Base-by-base conservation (phyloP, 345 rosid species). In the Litchi chinensis region DNA sequence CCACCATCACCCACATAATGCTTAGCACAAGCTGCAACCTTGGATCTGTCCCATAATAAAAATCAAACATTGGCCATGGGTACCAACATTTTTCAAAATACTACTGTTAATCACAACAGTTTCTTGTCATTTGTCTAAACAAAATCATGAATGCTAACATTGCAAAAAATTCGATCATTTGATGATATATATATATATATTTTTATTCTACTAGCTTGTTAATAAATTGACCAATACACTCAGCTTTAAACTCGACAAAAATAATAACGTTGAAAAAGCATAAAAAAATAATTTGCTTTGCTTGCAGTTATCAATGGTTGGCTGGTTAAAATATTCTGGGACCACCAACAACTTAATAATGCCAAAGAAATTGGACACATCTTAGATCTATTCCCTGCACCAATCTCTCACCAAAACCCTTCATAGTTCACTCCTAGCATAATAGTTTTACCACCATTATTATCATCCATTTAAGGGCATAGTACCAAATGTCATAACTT, bases 1-100 rank as follows among this genome's bases (percentile, higher is more conserved):
- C 99, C 99, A 71, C 99, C 99, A 76, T 96, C 99, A 40, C 95
- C 99, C 62, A 96, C 95, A 65, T 83, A 96, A 65, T 96, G 98
- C 88, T 96, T 94, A 8, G 99, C 95, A 77, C 97, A 94, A 48
- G 98, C 97, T 32, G 93, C 99, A 77, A 94, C 91, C 8, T 93
- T 93, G 43, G 78, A 84, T 82, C 99, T 96, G 84, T 68, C 10
- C 50, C 46, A 54, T 71, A 32, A 46, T 59, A 9, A 16, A n/a
- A 5, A 28, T 56, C 70, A 50, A 24, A 32, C 11, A 71, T 26
- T 63, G 10, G 56, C 7, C 28, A 52, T 15, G 4, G 5, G n/a
- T n/a, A 76, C 21, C 60, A 22, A 70, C 40, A 41, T 39, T 39
- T 41, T 21, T 68, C 18, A n/a, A n/a, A n/a, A 54, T 3, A 32